phyloP scores from a whole-genome alignment of 768 basidiomycete genomes.

The Sutorius australiensis region DNA sequence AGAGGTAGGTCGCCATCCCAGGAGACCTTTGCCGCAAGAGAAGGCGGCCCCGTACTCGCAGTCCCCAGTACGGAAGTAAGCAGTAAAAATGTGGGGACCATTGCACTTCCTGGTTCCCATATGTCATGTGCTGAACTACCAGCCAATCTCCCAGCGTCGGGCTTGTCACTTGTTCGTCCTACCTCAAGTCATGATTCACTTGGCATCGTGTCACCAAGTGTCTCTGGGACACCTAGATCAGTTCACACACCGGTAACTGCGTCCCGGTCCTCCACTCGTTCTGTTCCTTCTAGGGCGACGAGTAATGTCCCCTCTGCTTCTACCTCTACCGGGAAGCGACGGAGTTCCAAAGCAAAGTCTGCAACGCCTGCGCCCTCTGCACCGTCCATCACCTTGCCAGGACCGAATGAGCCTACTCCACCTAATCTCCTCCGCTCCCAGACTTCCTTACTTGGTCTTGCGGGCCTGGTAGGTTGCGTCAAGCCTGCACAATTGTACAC shows the following conservation, averaged over 20 bases:
- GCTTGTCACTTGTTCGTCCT: constrained; percentile 31
- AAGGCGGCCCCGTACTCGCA: constrained; percentile 15
- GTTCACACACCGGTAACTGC: background rate
- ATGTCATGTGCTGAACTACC: constrained; percentile 78
- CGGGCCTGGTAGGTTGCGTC: constrained; percentile 65
- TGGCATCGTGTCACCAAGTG: constrained; percentile 36
- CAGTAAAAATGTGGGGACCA: constrained; percentile 81
- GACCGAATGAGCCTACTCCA: constrained; percentile 57
- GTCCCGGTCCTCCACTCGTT: constrained; percentile 14
- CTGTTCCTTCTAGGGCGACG: constrained; percentile 2
- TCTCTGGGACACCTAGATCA: background rate
- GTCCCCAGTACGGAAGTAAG: constrained; percentile 24
- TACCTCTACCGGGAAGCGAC: constrained; percentile 31
- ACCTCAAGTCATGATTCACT: constrained; percentile 27
- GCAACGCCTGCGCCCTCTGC: constrained; percentile 44
- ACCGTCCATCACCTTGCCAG: constrained; percentile 60
- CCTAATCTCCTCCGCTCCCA: constrained; percentile 72
- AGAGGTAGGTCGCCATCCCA: constrained; percentile 78
- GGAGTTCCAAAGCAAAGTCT: constrained; percentile 35
- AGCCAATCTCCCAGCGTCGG: constrained; percentile 73
- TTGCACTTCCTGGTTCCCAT: constrained; percentile 97
- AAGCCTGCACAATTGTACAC: constrained; percentile 42
- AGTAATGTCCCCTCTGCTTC: background rate
- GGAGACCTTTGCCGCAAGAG: constrained; percentile 20
- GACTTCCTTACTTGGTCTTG: constrained; percentile 64